Percentiles rank a stretch among this genome's conserved stretches.
Conservation (phyloP, 176 grass and related monocot genomes). For the Oryza longistaminata region DNA sequence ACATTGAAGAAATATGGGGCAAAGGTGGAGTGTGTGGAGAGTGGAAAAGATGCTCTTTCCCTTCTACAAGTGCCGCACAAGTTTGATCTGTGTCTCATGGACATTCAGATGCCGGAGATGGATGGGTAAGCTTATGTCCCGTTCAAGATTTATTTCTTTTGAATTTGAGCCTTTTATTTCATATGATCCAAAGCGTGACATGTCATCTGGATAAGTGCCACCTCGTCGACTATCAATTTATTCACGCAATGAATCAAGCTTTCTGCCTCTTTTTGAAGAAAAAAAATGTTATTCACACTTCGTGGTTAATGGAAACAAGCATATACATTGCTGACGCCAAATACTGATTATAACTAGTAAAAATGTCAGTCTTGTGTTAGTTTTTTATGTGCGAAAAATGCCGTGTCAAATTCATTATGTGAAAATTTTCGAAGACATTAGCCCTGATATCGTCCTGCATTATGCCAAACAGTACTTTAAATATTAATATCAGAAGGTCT, state of each 20-base stretch:
- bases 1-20: slow-evolving; percentile 88
- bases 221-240: background rate
- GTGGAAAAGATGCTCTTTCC: slow-evolving; percentile 83
- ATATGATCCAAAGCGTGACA: background rate
- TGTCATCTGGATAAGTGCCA: background rate
- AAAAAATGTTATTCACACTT: background rate
- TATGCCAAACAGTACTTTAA: slow-evolving; percentile 6
- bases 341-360: background rate
- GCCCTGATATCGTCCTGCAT: background rate
- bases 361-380: background rate
- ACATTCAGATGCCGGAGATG: slow-evolving; percentile 99
- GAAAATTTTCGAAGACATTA: background rate
- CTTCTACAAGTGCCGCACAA: slow-evolving; percentile 79
- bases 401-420: background rate
- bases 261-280: background rate
- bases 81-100: slow-evolving; percentile 98
- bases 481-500: background rate
- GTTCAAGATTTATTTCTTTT: background rate
- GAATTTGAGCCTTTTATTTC: background rate
- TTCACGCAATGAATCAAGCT: background rate
- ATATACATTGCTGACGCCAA: background rate
- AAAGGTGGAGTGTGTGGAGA: slow-evolving; percentile 85
- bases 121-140: slow-evolving; percentile 70
- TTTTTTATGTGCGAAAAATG: background rate
- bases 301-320: background rate